Evolutionary conservation across 495 filamentous ascomycete genomes (phyloP).

Genomic region (Hypoxylon subgilvum): DNA sequence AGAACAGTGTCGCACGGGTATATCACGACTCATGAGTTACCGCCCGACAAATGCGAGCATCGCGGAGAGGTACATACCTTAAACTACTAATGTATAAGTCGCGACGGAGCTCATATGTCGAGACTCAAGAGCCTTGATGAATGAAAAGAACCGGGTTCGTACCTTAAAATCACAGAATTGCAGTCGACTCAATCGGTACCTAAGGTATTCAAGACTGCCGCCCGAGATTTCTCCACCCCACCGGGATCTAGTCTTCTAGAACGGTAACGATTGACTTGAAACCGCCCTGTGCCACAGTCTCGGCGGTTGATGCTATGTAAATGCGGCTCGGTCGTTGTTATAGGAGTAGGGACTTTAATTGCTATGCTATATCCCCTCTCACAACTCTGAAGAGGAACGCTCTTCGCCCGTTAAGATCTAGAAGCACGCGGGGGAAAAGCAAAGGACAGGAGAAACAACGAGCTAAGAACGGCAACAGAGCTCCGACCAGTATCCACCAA

Average conservation of each 20-base stretch:
- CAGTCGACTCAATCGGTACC: slow-evolving; percentile 6
- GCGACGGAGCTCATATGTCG: no score
- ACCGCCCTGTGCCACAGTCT: slow-evolving; percentile 3
- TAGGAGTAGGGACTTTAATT: no score
- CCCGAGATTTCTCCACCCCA: background rate
- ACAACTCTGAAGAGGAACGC: no score
- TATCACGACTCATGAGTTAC: no score
- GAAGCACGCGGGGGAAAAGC: no score
- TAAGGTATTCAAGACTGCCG: slow-evolving; percentile 25
- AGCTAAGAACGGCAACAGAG: slow-evolving; percentile 10
- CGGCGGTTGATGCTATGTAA: slow-evolving; percentile 7
- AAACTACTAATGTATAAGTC: no score
- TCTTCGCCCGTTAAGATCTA: no score
- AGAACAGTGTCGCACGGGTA: no score
- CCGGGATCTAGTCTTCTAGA: slow-evolving; percentile 3
- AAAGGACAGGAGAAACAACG: background rate
- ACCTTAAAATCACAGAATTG: no score
- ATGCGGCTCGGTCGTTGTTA: slow-evolving; percentile 1
- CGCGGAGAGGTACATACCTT: no score
- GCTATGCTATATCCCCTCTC: no score
- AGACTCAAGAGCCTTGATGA: background rate
- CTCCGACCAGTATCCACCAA: slow-evolving; percentile 19
- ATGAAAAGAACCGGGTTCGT: slow-evolving; percentile 9
- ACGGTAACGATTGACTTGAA: background rate
- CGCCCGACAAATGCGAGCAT: no score